Percentiles rank a stretch among this genome's conserved stretches.
phyloP scores from a whole-genome alignment of 2,329 filamentous ascomycete species.

The Cladosporium oxysporum region DNA sequence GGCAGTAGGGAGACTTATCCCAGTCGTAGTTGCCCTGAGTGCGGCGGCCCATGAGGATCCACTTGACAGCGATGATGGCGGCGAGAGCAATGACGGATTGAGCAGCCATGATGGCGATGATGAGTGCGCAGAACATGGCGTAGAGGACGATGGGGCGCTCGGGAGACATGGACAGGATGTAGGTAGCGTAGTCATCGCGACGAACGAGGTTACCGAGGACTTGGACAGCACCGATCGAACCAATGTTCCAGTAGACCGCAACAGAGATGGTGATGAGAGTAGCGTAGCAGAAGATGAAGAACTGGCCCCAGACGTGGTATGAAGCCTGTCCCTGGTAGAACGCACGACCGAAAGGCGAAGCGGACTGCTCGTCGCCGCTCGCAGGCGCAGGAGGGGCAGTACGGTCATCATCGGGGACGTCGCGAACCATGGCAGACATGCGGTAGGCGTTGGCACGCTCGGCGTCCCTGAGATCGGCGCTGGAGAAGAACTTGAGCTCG shows the following conservation, averaged over 20 bases:
- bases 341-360: slow-evolving; percentile 56
- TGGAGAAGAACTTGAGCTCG: slow-evolving; percentile 18
- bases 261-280: slow-evolving; percentile 49
- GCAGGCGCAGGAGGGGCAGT: background rate
- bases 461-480: slow-evolving; percentile 10
- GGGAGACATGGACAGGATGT: slow-evolving; percentile 23
- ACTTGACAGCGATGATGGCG: slow-evolving; percentile 53
- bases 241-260: slow-evolving; percentile 54
- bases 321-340: slow-evolving; percentile 55
- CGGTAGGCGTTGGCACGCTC: slow-evolving; percentile 18
- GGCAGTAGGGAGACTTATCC: slow-evolving; percentile 58
- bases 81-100: slow-evolving; percentile 49
- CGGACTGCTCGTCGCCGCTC: slow-evolving; percentile 23
- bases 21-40: slow-evolving; percentile 58
- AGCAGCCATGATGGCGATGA: slow-evolving; percentile 46
- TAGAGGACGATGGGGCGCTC: slow-evolving; percentile 44
- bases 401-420: slow-evolving; percentile 16
- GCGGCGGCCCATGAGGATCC: slow-evolving; percentile 54
- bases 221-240: slow-evolving; percentile 52
- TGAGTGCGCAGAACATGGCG: slow-evolving; percentile 42
- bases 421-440: slow-evolving; percentile 18
- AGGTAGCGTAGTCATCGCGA: slow-evolving; percentile 15
- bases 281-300: slow-evolving; percentile 54
- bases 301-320: slow-evolving; percentile 53
- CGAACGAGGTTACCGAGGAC: slow-evolving; percentile 44